phyloP scores from a whole-genome alignment of 2,329 filamentous ascomycete genomes.

The Cucurbitaria berberidis region DNA sequence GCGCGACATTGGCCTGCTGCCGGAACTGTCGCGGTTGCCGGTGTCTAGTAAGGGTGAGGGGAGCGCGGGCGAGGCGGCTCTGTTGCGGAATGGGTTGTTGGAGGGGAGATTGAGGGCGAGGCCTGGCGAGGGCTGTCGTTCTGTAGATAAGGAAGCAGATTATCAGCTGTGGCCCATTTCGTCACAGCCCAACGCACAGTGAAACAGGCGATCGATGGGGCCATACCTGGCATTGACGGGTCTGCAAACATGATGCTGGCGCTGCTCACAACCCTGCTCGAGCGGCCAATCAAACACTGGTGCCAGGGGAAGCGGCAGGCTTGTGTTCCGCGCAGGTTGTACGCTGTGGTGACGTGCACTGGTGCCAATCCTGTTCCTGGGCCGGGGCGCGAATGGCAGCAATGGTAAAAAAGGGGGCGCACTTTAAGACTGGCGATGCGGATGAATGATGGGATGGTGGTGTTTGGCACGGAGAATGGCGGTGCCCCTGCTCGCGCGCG shows the following conservation, averaged over 20 bases:
- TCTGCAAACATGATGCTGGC: slow-evolving; percentile 51
- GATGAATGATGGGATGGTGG: slow-evolving; percentile 12
- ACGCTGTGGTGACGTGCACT: slow-evolving; percentile 34
- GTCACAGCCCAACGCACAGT: slow-evolving; percentile 36
- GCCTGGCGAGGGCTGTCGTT: slow-evolving; percentile 58
- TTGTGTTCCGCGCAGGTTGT: slow-evolving; percentile 22
- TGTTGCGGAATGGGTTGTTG: slow-evolving; percentile 83
- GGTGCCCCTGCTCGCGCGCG: slow-evolving; percentile 18
- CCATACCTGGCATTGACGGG: slow-evolving; percentile 51
- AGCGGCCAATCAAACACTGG: slow-evolving; percentile 42
- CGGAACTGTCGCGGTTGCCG: slow-evolving; percentile 55
- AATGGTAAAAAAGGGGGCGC: slow-evolving; percentile 21
- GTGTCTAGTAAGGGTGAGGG: slow-evolving; percentile 42
- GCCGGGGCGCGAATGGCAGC: slow-evolving; percentile 14
- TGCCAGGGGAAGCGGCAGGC: slow-evolving; percentile 28
- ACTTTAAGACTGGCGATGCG: slow-evolving; percentile 42
- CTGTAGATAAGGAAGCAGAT: slow-evolving; percentile 43
- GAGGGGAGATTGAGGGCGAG: slow-evolving; percentile 70
- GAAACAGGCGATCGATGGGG: slow-evolving; percentile 45
- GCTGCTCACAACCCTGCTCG: slow-evolving; percentile 39
- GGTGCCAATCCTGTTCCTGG: slow-evolving; percentile 22
- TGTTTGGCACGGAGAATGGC: slow-evolving; percentile 31
- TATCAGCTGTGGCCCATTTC: slow-evolving; percentile 38
- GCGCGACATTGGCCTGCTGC: slow-evolving; percentile 71
- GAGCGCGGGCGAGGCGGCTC: slow-evolving; percentile 64